These are phyloP conservation scores for Scopulariopsis brevicaulis DNA, from an alignment of 2,329 filamentous ascomycete genomes.

Conservation along the genomic window DNA sequence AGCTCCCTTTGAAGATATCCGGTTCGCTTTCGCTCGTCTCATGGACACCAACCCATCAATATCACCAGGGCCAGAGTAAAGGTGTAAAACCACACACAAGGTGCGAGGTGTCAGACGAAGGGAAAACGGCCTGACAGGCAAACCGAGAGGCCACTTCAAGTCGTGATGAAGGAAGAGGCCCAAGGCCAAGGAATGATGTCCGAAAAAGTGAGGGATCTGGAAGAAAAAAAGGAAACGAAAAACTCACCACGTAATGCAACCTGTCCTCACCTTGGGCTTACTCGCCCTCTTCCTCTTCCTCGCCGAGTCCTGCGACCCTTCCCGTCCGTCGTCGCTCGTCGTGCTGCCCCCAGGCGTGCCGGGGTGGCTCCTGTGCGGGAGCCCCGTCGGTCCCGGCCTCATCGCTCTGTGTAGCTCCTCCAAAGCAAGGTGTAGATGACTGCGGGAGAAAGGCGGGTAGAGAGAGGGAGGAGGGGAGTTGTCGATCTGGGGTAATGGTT, in stretches of 20 bases:
- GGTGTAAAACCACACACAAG: neutral
- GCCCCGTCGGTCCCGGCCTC: slow-evolving; percentile 5
- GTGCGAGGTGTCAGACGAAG: neutral
- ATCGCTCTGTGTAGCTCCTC: neutral
- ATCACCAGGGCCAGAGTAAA: neutral
- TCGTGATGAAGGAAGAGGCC: too few species aligned
- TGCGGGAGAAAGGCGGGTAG: too few species aligned
- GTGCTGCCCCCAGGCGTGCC: neutral
- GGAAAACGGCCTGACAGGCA: neutral
- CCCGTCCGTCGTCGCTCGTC: neutral
- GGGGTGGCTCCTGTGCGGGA: neutral
- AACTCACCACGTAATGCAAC: slow-evolving; percentile 26
- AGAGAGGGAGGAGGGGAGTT: neutral
- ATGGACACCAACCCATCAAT: neutral
- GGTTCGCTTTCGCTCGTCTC: neutral
- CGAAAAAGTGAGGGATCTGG: neutral
- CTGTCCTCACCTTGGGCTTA: slow-evolving; percentile 25
- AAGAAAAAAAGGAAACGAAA: neutral
- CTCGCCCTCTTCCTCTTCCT: slow-evolving; percentile 18
- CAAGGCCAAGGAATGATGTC: too few species aligned
- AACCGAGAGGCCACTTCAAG: neutral
- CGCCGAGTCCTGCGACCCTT: neutral
- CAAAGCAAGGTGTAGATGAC: neutral
- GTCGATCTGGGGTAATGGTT: neutral
- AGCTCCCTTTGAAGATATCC: neutral